Base-by-base conservation (phyloP, 163 green algal species). In the Scenedesmus sp. region DNA sequence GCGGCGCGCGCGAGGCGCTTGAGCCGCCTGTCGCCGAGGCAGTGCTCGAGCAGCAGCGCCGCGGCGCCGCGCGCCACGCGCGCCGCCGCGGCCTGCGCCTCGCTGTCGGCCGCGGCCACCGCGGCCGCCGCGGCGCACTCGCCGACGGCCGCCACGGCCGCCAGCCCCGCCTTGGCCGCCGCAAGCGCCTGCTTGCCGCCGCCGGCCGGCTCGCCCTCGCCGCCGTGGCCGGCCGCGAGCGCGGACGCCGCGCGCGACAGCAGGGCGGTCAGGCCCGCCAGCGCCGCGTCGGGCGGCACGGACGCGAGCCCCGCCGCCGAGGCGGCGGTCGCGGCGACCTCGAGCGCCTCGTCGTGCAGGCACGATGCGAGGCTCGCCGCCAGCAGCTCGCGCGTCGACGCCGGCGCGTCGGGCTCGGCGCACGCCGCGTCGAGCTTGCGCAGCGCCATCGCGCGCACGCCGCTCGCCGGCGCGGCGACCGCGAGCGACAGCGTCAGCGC, bases 401-500 rank as follows among this genome's bases (percentile, higher is more conserved):
- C 62, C 3, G 75, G 17, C 15, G 50, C 44, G 10, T 44, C 48
- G 28, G 36, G 20, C 31, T 62, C 29, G 17, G 54, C 33, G 34
- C 76, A 86, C 7, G 84, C 60, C 42, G 66, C 53, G 53, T 89
- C 84, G 1, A 93, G 60, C 45, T 88, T 84, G 69, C 87, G 45
- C 33, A 94, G 50, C 0, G 89, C 89, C 87, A 91, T 83, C 18
- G 80, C 66, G 13, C 86, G 78, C 28, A 91, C 71, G 22, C 78
- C 74, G 0, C 80, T 77, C 5, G 84, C 78, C 1, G 91, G 85
- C 18, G 87, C 82, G 53, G 87, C 75, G 0, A 92, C 78, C 2
- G 89, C 91, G n/a, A 87, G 65, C 20, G 83, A 62, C 57, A 91
- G 47, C 10, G 87, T 89, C 47, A 91, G 50, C 20, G 85, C 89